Evolutionary conservation across 306 rosid genomes (phyloP), one percentile per base, ranked within the genome.

Genomic region (Fragaria iinumae): DNA sequence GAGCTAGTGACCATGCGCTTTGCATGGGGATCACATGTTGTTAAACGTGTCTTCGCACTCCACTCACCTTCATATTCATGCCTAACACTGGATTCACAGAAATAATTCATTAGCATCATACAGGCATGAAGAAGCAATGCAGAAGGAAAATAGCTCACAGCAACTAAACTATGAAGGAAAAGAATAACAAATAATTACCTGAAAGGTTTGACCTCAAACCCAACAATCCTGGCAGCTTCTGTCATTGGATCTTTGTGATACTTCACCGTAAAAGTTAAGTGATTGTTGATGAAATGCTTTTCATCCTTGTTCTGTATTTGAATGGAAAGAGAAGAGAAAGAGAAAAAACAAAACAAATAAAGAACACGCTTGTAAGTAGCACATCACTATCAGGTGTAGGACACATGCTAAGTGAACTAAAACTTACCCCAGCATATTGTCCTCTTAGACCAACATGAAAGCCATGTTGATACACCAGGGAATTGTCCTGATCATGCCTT

Each of bases 201-300:
- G 91, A 85, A 93, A 67, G 97, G 93, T 65, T 88, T 88, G 83
- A 93, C 97, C 89, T 93, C 98, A 83, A 93, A 93, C 82, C 96
- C 97, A 1, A 93, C 98, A 2, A 93, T 93, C 89, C 97, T 89
- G 50, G 97, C 87, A 70, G 70, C 77, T 77, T 93, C 92, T 43
- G 89, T 89, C 69, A 84, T 68, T 59, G 77, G 88, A 88, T 91
- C 98, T 79, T 83, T 87, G 75, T 93, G 98, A 88, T 76, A 84
- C 88, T 91, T 93, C 65, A 93, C 91, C 49, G 76, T 76, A 80
- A 93, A 93, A 63, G 90, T 80, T 23, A 93, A 87, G 84, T 91
- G 98, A 75, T 93, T 93, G 85, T 93, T 87, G 81, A 93, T 86
- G 73, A 89, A 93, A 82, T 88, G 88, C 39, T 87, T 91, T 83